Conservation (phyloP, 1,284 basidiomycete species). For the Xerocomus nothofagi region DNA sequence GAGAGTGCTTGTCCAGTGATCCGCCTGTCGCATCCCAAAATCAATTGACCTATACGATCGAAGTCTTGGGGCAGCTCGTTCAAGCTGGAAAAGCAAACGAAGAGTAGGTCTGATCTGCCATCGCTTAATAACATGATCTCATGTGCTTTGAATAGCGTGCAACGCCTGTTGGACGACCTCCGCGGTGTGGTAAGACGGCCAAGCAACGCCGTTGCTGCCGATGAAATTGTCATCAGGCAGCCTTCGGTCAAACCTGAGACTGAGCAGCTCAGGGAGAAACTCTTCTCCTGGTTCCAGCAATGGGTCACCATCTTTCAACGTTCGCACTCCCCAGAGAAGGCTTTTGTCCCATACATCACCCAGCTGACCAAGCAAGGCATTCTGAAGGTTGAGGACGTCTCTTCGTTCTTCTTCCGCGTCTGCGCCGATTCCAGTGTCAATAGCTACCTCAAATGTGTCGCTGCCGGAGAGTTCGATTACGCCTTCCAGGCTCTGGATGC, state of each 20-base stretch:
- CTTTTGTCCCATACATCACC: conserved; percentile 97
- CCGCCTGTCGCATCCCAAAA: conserved; percentile 77
- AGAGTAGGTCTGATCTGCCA: conserved; percentile 51
- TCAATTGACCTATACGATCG: conserved; percentile 82
- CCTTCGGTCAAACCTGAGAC: conserved; percentile 64
- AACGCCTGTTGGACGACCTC: conserved; percentile 70
- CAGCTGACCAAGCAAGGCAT: conserved; percentile 96
- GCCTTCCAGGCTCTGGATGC: conserved; percentile 95
- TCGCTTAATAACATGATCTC: conserved; percentile 6
- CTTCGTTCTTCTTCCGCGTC: conserved; percentile 97
- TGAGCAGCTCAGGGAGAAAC: conserved; percentile 68
- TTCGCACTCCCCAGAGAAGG: conserved; percentile 88
- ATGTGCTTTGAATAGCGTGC: conserved; percentile 42
- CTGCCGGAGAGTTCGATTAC: conserved; percentile 73
- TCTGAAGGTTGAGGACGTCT: conserved; percentile 93
- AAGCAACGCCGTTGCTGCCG: conserved; percentile 37
- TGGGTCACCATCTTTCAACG: conserved; percentile 97
- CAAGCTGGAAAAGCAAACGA: conserved; percentile 78
- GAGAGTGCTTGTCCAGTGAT: conserved; percentile 82
- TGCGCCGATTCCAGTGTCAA: conserved; percentile 95
- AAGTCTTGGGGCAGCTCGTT: conserved; percentile 75
- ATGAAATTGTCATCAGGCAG: conserved; percentile 42
- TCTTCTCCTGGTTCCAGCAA: conserved; percentile 81
- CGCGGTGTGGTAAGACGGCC: conserved; percentile 54
- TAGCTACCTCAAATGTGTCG: conserved; percentile 86